These are phyloP conservation scores for Skeletonema costatum DNA, from an alignment of 108 stramenopile species.

Conservation along the genomic window DNA sequence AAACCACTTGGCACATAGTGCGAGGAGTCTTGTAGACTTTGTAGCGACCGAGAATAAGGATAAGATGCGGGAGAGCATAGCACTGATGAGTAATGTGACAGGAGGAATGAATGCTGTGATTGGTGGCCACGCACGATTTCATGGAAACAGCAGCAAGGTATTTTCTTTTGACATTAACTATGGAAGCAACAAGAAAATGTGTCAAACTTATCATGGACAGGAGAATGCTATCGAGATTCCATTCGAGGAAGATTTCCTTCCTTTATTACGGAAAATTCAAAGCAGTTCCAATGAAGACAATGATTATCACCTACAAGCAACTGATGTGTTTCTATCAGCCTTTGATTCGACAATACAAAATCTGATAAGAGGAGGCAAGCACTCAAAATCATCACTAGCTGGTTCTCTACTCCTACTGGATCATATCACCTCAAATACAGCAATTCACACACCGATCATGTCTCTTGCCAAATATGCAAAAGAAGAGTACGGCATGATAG, in stretches of 20 bases:
- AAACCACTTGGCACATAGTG: conserved; percentile 65
- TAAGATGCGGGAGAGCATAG: conserved; percentile 33
- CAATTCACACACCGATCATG: conserved; percentile 65
- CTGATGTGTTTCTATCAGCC: conserved; percentile 42
- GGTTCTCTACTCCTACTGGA: conserved; percentile 64
- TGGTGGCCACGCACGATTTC: conserved; percentile 51
- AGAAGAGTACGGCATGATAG: conserved; percentile 55
- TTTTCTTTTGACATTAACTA: conserved; percentile 75
- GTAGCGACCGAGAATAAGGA: conserved; percentile 22
- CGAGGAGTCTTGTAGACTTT: conserved; percentile 60
- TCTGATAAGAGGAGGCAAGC: background rate
- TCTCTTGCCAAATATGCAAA: conserved; percentile 47
- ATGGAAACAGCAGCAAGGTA: conserved; percentile 25
- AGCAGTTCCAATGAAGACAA: background rate
- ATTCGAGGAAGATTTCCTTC: conserved; percentile 51
- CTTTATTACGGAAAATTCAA: conserved; percentile 9
- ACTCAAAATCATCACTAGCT: conserved; percentile 10
- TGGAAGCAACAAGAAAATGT: conserved; percentile 79
- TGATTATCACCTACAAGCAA: conserved; percentile 19
- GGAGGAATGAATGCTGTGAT: conserved; percentile 68
- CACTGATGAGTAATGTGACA: conserved; percentile 58
- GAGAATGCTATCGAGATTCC: conserved; percentile 61
- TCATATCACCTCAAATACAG: conserved; percentile 77
- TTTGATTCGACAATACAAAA: conserved; percentile 30
- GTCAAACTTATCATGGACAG: conserved; percentile 44